A percentile compares a stretch with the other conserved stretches of the same genome.
Conservation (phyloP, 2,329 filamentous ascomycete species). For the Talaromyces funiculosus region DNA sequence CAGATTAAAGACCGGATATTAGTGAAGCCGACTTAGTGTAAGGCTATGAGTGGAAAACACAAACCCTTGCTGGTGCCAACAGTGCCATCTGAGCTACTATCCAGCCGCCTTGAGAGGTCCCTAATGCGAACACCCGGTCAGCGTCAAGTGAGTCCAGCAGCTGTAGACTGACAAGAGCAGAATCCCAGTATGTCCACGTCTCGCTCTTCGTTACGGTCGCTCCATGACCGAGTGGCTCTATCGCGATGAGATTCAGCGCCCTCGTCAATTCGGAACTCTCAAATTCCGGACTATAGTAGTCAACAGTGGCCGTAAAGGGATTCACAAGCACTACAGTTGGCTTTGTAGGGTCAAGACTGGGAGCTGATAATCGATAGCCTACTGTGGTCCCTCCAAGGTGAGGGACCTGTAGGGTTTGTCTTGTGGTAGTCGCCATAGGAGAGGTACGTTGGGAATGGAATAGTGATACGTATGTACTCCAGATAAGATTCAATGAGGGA, state of each 20-base stretch:
- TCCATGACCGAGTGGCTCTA: conserved; percentile 47
- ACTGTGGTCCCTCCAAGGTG: conserved; percentile 44
- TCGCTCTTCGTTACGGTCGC: conserved; percentile 37
- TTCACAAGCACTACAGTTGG: conserved; percentile 46
- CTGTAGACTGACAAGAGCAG: conserved; percentile 45
- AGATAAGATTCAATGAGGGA: neutral
- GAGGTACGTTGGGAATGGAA: neutral
- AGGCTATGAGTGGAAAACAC: neutral
- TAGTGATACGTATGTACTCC: neutral
- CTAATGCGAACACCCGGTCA: conserved; percentile 38
- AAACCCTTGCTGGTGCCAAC: conserved; percentile 39
- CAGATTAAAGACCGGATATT: neutral
- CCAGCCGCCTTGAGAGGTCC: conserved; percentile 49
- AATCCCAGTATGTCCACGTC: conserved; percentile 49
- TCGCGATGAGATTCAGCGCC: conserved; percentile 42
- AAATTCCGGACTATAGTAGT: conserved; percentile 36
- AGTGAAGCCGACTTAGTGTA: neutral
- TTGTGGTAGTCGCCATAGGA: neutral
- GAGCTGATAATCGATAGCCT: conserved; percentile 39
- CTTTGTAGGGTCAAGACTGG: conserved; percentile 42
- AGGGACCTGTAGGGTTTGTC: conserved; percentile 33
- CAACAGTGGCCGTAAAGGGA: conserved; percentile 42
- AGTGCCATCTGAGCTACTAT: conserved; percentile 46
- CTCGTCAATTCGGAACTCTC: conserved; percentile 27
- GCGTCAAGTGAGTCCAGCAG: conserved; percentile 44